These are phyloP conservation scores for Capronia americana DNA, from an alignment of 2,329 filamentous ascomycete genomes.

Conservation along the genomic window DNA sequence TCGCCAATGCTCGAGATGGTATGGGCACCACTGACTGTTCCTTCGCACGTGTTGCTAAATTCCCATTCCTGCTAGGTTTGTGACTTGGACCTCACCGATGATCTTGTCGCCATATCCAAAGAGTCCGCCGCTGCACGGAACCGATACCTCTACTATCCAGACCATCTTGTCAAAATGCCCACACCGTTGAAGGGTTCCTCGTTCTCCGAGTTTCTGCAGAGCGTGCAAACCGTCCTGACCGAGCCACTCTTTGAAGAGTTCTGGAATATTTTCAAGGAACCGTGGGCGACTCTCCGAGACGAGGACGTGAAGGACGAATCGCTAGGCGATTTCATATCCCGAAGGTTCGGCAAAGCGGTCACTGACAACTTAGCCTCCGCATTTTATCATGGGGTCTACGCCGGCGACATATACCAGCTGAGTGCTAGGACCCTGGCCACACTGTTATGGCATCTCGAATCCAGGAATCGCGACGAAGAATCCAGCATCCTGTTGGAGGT, in stretches of 20 bases:
- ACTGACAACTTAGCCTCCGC: slow-evolving; percentile 78
- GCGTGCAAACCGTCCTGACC: slow-evolving; percentile 48
- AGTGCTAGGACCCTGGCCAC: slow-evolving; percentile 72
- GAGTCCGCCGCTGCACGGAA: slow-evolving; percentile 62
- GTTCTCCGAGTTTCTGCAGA: slow-evolving; percentile 43
- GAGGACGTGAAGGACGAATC: slow-evolving; percentile 67
- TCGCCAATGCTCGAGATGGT: slow-evolving; percentile 75
- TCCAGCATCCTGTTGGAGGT: slow-evolving; percentile 20
- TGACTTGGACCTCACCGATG: slow-evolving; percentile 62
- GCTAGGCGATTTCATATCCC: slow-evolving; percentile 69
- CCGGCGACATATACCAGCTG: slow-evolving; percentile 81
- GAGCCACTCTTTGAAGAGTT: slow-evolving; percentile 65
- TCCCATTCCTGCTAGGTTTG: slow-evolving; percentile 55
- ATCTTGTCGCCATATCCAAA: slow-evolving; percentile 62
- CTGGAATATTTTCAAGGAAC: slow-evolving; percentile 45
- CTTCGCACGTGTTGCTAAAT: slow-evolving; percentile 10
- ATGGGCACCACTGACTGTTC: slow-evolving; percentile 40
- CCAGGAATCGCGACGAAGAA: slow-evolving; percentile 24
- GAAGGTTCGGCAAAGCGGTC: slow-evolving; percentile 61
- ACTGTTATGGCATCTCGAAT: slow-evolving; percentile 57
- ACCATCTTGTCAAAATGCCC: slow-evolving; percentile 74
- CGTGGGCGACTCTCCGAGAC: slow-evolving; percentile 36
- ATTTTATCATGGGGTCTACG: slow-evolving; percentile 85
- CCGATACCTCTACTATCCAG: slow-evolving; percentile 87
- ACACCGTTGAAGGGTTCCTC: slow-evolving; percentile 44